Evolutionary conservation across 164 flowering plant species (phyloP).

Genomic region (Stephania cephalantha): DNA sequence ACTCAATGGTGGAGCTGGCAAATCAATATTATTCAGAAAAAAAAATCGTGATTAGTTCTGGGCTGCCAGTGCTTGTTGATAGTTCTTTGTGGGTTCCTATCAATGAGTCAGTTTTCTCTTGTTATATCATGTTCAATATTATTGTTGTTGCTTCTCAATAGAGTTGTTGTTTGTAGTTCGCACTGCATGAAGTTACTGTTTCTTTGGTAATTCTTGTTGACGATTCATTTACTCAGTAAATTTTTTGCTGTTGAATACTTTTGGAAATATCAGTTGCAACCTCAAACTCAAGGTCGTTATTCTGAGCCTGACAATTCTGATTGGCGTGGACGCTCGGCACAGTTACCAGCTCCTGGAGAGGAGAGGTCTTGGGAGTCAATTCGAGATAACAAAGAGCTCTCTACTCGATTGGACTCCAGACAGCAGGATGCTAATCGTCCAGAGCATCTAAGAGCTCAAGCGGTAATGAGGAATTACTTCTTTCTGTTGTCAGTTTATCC

Average conservation of each 20-base stretch:
- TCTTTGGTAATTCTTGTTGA: neutral
- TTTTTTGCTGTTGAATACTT: neutral
- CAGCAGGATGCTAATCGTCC: conserved; percentile 54
- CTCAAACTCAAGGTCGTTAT: conserved; percentile 56
- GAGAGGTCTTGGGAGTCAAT: conserved; percentile 65
- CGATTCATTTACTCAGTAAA: neutral
- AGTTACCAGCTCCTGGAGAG: conserved; percentile 43
- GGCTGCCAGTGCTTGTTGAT: neutral
- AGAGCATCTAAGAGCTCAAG: conserved; percentile 57
- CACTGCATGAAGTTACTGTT: neutral
- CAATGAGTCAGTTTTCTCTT: neutral
- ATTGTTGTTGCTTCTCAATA: neutral
- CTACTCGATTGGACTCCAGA: conserved; percentile 24
- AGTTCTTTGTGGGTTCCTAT: neutral
- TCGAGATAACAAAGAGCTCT: conserved; percentile 47
- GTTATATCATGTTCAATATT: neutral
- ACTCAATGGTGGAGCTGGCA: neutral
- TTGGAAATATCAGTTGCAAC: conserved; percentile 27
- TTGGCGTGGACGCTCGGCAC: conserved; percentile 79
- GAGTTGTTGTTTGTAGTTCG: neutral
- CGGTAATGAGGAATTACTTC: conserved; percentile 45
- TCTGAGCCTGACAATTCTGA: conserved; percentile 86
- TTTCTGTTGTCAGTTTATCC: neutral
- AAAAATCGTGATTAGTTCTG: neutral
- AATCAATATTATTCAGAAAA: too few species aligned